These are phyloP conservation scores for Syzygium syzygioides DNA, from an alignment of 441 rosid species.

Conservation along the genomic window DNA sequence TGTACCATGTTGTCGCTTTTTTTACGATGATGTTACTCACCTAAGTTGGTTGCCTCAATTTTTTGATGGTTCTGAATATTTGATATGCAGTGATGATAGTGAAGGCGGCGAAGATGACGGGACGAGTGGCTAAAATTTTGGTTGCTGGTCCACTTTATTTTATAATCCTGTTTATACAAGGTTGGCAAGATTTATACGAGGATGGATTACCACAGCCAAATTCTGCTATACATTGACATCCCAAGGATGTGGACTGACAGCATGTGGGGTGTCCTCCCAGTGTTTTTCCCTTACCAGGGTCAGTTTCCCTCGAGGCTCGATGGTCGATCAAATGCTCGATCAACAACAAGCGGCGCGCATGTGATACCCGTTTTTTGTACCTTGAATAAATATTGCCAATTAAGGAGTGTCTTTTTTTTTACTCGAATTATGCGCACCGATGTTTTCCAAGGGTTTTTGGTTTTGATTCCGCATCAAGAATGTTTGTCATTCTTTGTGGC, in stretches of 20 bases:
- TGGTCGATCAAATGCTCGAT: not conserved
- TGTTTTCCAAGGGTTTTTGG: not conserved
- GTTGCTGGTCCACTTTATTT: not conserved
- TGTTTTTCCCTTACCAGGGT: not conserved
- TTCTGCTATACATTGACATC: not conserved
- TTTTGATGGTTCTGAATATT: not conserved
- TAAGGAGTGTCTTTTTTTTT: not conserved
- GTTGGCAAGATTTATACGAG: not conserved
- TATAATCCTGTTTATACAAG: not conserved
- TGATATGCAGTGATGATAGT: conserved; percentile 67
- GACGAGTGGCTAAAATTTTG: conserved; percentile 36
- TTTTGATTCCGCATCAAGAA: not conserved
- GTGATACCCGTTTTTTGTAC: not conserved
- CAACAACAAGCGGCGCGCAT: not conserved
- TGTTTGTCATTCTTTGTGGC: not conserved
- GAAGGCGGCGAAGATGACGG: conserved; percentile 71
- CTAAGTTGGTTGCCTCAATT: not conserved
- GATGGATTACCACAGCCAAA: not conserved
- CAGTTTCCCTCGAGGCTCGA: not conserved
- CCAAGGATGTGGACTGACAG: not conserved
- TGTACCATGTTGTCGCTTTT: not conserved
- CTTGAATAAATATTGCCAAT: not conserved
- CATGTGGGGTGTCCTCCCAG: not conserved
- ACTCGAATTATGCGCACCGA: not conserved
- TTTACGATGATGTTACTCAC: not conserved